Evolutionary conservation across 2,329 filamentous ascomycete species (phyloP).

Genomic region (Zelopaecilomyces penicillatus): DNA sequence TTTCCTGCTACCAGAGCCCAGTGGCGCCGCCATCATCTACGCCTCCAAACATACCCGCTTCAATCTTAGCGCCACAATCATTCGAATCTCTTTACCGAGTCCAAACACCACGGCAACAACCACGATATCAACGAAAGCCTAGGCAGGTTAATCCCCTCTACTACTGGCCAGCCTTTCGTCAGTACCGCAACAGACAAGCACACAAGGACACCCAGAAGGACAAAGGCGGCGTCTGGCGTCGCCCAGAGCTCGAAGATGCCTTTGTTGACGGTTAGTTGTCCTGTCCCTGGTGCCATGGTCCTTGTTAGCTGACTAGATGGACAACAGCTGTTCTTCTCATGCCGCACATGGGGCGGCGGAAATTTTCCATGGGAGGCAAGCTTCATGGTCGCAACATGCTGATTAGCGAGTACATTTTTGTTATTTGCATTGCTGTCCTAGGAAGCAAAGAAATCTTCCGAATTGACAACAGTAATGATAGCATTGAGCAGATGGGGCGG

Average conservation of each 20-base stretch:
- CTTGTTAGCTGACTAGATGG: conserved; percentile 13
- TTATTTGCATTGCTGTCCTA: conserved; percentile 29
- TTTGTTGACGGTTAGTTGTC: conserved; percentile 54
- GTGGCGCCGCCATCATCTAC: conserved; percentile 35
- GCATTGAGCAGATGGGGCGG: conserved; percentile 40
- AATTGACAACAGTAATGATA: conserved; percentile 35
- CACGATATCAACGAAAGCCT: conserved; percentile 25
- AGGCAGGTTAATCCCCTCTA: conserved; percentile 50
- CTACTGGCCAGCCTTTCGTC: conserved; percentile 53
- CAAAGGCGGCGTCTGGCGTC: conserved; percentile 47
- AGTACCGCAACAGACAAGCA: conserved; percentile 57
- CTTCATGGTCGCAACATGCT: conserved; percentile 62
- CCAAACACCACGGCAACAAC: conserved; percentile 29
- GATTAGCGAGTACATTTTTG: conserved; percentile 57
- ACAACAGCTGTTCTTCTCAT: conserved; percentile 52
- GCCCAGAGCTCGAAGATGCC: conserved; percentile 52
- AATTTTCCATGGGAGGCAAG: conserved; percentile 56
- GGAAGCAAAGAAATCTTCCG: conserved; percentile 35
- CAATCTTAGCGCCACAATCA: conserved; percentile 43
- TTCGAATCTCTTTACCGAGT: conserved; percentile 32
- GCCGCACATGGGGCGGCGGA: conserved; percentile 57
- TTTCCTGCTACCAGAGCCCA: conserved; percentile 36
- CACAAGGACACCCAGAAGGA: conserved; percentile 53
- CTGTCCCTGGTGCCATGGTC: neutral
- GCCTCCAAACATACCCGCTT: conserved; percentile 40